Evolutionary conservation across 2,329 filamentous ascomycete genomes (phyloP), one percentile per base, ranked within the genome.

Genomic region (Penicillium sp.): DNA sequence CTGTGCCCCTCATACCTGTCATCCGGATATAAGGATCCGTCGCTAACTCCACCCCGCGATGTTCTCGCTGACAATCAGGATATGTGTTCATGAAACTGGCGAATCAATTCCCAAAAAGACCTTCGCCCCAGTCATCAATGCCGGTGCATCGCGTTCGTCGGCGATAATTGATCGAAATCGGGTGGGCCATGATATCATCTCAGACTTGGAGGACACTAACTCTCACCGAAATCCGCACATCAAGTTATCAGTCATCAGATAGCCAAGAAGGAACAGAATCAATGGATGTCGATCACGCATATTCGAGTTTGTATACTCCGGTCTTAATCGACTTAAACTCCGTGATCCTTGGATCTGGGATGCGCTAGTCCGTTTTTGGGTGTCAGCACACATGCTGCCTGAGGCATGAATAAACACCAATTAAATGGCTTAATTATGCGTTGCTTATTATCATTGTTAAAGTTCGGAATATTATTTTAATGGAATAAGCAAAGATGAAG

Each of bases 291-390:
- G n/a, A n/a, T n/a, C n/a, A n/a, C n/a, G n/a, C n/a, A n/a, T n/a
- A n/a, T n/a, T n/a, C n/a, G n/a, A n/a, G n/a, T n/a, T n/a, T 27
- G 12, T 27, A 6, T 27, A 27, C 10, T 27, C 25, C 25, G 5
- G 6, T 27, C 25, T 11, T 27, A 27, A 27, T 11, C 25, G 37
- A 33, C 30, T 34, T 35, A 37, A 42, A 42, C 18, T 38, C 35
- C 39, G 30, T 12, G 12, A 6, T 29, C 15, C 15, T 11, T 11
- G 13, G 20, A 28, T 17, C 29, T 23, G 12, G 17, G 7, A 5
- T 1, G 5, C 33, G 32, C 32, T 41, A 35, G 29, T 23, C 38
- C 16, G n/a, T 2, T 20, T 33, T 38, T 6, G 23, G 25, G 2
- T 10, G 29, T 28, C 25, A 35, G 12, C 16, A 12, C 29, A n/a